Percentiles rank a stretch among this genome's conserved stretches.
Evolutionary conservation across 2,329 filamentous ascomycete genomes (phyloP).

Genomic region (Phaeophleospora eucalypticola): DNA sequence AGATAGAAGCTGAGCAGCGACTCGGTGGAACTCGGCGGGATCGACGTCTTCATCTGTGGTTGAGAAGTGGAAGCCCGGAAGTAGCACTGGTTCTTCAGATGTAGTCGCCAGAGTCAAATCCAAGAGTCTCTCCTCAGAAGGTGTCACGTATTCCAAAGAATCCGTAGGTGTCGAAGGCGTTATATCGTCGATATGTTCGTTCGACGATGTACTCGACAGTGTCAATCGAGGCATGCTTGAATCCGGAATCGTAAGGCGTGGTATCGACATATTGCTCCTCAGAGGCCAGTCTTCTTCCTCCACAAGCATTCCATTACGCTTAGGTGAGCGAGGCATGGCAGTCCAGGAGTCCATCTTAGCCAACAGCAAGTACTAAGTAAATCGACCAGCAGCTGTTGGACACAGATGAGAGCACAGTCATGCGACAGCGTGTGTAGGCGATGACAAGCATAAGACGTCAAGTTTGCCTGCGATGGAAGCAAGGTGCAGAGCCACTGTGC

Average conservation of each 20-base stretch:
- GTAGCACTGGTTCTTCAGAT: constrained; percentile 7
- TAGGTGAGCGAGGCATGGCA: constrained; percentile 7
- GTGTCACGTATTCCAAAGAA: background rate
- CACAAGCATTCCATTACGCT: constrained; percentile 15
- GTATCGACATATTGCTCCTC: background rate
- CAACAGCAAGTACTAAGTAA: background rate
- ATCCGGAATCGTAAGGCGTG: background rate
- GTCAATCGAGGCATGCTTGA: constrained; percentile 10
- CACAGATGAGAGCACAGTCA: too few relatives aligned
- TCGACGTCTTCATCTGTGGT: constrained; percentile 18
- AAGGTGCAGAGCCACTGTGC: too few relatives aligned
- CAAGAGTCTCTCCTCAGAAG: background rate
- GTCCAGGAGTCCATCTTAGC: background rate
- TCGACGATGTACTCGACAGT: constrained; percentile 13
- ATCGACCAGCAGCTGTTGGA: background rate
- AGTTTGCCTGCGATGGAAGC: too few relatives aligned
- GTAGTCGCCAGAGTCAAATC: constrained; percentile 2
- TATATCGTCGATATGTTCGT: constrained; percentile 7
- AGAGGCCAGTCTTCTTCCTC: constrained; percentile 14
- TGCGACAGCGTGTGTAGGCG: too few relatives aligned
- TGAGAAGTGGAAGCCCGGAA: constrained; percentile 23
- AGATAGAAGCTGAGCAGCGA: constrained; percentile 20
- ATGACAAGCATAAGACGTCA: constrained; percentile 3
- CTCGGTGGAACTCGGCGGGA: constrained; percentile 21
- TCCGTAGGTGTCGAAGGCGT: constrained; percentile 8